These are phyloP conservation scores for Acer campestre DNA, from an alignment of 345 rosid species.

Conservation along the genomic window DNA sequence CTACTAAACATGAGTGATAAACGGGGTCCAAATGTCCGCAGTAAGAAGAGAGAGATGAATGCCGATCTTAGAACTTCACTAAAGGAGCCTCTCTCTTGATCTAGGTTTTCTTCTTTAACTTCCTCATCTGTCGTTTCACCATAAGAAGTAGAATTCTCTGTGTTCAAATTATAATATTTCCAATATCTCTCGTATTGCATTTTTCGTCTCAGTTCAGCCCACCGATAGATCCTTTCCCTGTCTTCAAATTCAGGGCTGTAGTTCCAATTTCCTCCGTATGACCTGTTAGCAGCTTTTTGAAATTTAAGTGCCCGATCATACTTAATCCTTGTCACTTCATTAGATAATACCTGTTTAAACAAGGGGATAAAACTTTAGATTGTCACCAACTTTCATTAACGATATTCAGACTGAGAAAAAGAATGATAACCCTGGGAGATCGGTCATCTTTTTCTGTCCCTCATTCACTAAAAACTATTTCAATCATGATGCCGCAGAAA, in stretches of 20 bases:
- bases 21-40: conserved; percentile 55
- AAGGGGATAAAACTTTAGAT: conserved; percentile 6
- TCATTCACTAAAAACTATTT: background rate
- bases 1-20: conserved; percentile 71
- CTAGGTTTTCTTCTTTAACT: conserved; percentile 33
- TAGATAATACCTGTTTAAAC: conserved; percentile 65
- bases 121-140: conserved; percentile 40
- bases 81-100: conserved; percentile 61
- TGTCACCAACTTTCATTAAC: background rate
- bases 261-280: conserved; percentile 36
- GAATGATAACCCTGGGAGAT: background rate
- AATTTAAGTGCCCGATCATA: conserved; percentile 59
- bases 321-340: conserved; percentile 60
- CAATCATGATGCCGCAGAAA: background rate
- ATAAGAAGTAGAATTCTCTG: conserved; percentile 28
- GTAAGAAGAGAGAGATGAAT: conserved; percentile 55
- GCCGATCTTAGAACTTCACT: conserved; percentile 57
- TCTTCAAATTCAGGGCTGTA: conserved; percentile 51
- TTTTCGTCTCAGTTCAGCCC: conserved; percentile 64
- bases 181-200: conserved; percentile 48
- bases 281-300: conserved; percentile 42
- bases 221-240: conserved; percentile 43
- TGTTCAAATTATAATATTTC: conserved; percentile 33
- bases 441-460: background rate
- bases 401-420: background rate